phyloP scores from a whole-genome alignment of 768 basidiomycete species.

The Mycena venus region DNA sequence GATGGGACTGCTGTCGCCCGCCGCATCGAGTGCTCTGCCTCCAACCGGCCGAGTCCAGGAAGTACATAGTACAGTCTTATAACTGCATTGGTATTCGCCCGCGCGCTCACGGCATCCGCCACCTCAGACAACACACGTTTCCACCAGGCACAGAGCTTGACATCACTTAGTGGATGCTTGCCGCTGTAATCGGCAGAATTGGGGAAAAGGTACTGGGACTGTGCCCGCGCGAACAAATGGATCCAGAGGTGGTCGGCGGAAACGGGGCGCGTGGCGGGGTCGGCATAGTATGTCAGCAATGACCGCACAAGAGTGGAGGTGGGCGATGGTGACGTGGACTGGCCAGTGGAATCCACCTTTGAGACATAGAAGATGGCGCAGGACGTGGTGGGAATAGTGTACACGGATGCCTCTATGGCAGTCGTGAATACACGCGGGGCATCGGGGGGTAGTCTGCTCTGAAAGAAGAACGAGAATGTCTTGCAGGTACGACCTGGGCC shows the following conservation, averaged over 20 bases:
- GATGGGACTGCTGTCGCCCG: conserved; percentile 44
- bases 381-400: conserved; percentile 77
- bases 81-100: conserved; percentile 43
- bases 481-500: conserved; percentile 77
- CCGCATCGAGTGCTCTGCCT: conserved; percentile 73
- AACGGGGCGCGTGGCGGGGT: conserved; percentile 73
- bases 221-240: conserved; percentile 92
- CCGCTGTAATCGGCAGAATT: conserved; percentile 79
- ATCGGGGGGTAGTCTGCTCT: conserved; percentile 65
- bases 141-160: conserved; percentile 94
- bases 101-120: conserved; percentile 54
- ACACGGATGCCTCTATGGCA: conserved; percentile 85
- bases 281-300: conserved; percentile 74
- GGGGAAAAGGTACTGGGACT: conserved; percentile 94
- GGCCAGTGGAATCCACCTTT: conserved; percentile 95
- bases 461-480: conserved; percentile 84
- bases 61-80: conserved; percentile 71
- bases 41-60: conserved; percentile 76
- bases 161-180: conserved; percentile 84
- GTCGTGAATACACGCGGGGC: conserved; percentile 74
- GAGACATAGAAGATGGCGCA: conserved; percentile 89
- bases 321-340: conserved; percentile 72
- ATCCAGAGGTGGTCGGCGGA: conserved; percentile 75
- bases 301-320: conserved; percentile 77
- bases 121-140: conserved; percentile 77